A percentile compares a stretch with the other conserved stretches of the same genome.
phyloP scores from a whole-genome alignment of 495 filamentous ascomycete species.

The Wilcoxina mikolae region DNA sequence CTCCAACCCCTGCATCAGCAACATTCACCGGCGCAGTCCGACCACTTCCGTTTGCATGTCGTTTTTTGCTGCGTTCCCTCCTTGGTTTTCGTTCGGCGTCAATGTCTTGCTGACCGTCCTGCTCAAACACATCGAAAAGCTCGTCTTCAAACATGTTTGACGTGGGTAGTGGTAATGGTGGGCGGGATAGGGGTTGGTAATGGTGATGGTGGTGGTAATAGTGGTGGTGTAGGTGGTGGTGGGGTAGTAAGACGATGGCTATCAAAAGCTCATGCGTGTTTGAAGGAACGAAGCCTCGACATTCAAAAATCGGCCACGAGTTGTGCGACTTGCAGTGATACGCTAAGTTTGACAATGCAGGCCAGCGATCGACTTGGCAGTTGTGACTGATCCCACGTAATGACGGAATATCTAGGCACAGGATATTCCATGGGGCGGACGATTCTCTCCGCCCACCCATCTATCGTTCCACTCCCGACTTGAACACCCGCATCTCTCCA shows the following conservation, averaged over 20 bases:
- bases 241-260: too few species aligned
- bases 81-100: slow-evolving; percentile 31
- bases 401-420: too few species aligned
- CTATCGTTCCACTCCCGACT: slow-evolving; percentile 1
- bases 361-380: background rate
- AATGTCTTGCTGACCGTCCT: slow-evolving; percentile 36
- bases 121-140: slow-evolving; percentile 72
- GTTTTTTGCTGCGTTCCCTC: slow-evolving; percentile 60
- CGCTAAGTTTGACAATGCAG: background rate
- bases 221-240: background rate
- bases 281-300: too few species aligned
- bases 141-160: slow-evolving; percentile 40
- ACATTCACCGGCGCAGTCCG: slow-evolving; percentile 41
- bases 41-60: slow-evolving; percentile 56
- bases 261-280: too few species aligned
- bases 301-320: too few species aligned
- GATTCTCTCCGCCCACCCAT: background rate
- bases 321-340: too few species aligned
- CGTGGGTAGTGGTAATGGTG: background rate
- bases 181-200: background rate
- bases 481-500: background rate
- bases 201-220: background rate
- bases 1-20: slow-evolving; percentile 31
- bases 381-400: too few species aligned
- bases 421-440: too few species aligned